Evolutionary conservation across 192 early-diverging fungal species (phyloP).

Genomic region (Dissophora globulifera): DNA sequence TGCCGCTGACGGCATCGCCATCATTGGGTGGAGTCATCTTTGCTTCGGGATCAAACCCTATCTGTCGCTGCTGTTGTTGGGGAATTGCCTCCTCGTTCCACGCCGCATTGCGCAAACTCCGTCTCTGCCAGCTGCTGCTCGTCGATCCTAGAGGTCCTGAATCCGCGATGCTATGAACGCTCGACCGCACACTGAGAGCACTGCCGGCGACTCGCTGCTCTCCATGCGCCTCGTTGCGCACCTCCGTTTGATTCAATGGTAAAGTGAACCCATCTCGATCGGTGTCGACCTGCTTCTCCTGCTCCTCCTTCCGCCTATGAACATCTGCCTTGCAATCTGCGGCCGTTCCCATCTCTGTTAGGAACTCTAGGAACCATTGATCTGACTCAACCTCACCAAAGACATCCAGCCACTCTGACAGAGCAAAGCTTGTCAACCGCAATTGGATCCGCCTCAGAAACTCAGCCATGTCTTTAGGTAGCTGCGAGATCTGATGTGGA

Average conservation of each 20-base stretch:
- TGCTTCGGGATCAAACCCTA: neutral
- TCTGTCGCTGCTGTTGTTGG: neutral
- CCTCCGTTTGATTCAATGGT: constrained; percentile 27
- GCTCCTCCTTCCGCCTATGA: no score
- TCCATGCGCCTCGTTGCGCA: constrained; percentile 6
- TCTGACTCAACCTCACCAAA: constrained; percentile 54
- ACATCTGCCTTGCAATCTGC: neutral
- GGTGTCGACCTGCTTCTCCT: no score
- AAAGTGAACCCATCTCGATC: constrained; percentile 21
- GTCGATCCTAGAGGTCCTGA: neutral
- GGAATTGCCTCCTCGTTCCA: neutral
- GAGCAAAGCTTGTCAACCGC: constrained; percentile 48
- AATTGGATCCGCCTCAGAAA: constrained; percentile 44
- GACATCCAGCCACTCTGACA: constrained; percentile 49
- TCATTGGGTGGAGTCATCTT: neutral
- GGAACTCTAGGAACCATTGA: constrained; percentile 54
- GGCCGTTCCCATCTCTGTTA: constrained; percentile 29
- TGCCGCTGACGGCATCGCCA: neutral
- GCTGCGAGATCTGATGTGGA: constrained; percentile 20
- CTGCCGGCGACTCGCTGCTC: no score
- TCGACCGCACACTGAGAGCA: neutral
- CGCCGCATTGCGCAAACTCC: neutral
- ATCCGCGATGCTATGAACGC: neutral
- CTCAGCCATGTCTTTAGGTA: constrained; percentile 47
- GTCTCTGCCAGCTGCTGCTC: constrained; percentile 2